A percentile compares a stretch with the other conserved stretches of the same genome.
These are phyloP conservation scores for Epichloe sp. DNA, from an alignment of 2,329 filamentous ascomycete genomes.

Conservation along the genomic window DNA sequence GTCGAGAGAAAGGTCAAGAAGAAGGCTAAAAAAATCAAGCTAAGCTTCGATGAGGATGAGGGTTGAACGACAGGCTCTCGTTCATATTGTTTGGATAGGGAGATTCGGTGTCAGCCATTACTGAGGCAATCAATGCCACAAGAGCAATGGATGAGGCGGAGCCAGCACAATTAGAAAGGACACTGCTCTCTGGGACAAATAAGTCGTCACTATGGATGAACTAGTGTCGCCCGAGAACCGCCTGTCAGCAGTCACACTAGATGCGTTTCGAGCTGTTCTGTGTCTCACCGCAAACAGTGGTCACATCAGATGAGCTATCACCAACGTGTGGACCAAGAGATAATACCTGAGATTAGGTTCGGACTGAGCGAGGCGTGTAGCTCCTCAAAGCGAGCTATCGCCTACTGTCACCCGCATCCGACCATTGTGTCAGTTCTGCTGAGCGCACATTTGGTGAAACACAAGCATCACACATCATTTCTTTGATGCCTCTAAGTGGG, in stretches of 20 bases:
- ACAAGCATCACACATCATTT: not conserved
- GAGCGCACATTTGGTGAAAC: not conserved
- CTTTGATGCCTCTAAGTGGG: slow-evolving; percentile 20
- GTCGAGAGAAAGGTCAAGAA: slow-evolving; percentile 31
- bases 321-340: not conserved
- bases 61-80: slow-evolving; percentile 17
- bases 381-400: not conserved
- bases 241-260: slow-evolving; percentile 1
- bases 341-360: not conserved
- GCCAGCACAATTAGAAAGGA: not conserved
- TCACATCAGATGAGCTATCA: not conserved
- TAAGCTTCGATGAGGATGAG: slow-evolving; percentile 53
- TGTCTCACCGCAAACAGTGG: slow-evolving; percentile 2
- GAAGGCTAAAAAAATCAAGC: slow-evolving; percentile 50
- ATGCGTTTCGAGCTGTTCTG: not conserved
- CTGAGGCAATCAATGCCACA: not conserved
- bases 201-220: not conserved
- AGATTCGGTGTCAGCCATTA: no score
- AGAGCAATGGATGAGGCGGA: not conserved
- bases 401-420: not conserved
- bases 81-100: not conserved
- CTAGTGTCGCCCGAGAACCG: slow-evolving; percentile 1
- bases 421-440: not conserved
- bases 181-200: not conserved
- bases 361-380: not conserved